Evolutionary conservation across 2,329 filamentous ascomycete genomes (phyloP), one percentile per base, ranked within the genome.

Genomic region (Dactylonectria estremocensis): DNA sequence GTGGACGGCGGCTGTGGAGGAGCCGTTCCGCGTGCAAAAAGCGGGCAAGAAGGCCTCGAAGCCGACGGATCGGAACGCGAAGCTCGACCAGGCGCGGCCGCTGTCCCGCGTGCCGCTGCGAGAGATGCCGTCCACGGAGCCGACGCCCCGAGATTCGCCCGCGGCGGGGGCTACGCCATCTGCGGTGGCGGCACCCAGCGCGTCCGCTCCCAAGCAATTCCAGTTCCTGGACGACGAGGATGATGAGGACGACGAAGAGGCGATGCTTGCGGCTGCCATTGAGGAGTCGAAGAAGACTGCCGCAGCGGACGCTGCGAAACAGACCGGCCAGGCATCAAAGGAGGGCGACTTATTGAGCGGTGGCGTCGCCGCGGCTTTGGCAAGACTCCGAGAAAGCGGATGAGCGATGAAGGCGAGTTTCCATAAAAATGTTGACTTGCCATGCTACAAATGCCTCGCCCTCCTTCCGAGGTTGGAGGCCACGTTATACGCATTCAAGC

Each of bases 1-100:
- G 65, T 98, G 95, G 95, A 92, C 88, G 72, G 88, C 86, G 64
- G 92, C 93, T 10, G 92, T 98, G 1, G 89, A 94, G 67, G 95
- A 97, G 80, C 94, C 94, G 0, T 98, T 98, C 75, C 85, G 94
- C 65, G 90, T 92, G 5, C 90, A 91, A 74, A 92, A 92, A 75
- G 89, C 93, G 2, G 89, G 87, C n/a, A 93, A 84, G 77, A 73
- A 80, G 40, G 72, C 70, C 24, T 65, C 75, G 50, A 77, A 76
- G 53, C 69, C 73, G 16, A 74, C 74, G 2, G 72, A 76, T 50
- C 74, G 74, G 59, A 64, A 69, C 16, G 69, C 76, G 8, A 77
- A 72, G 55, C 68, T 82, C 61, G 80, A 84, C 4, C 78, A 81
- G 61, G 83, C 83, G 5, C 72, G 82, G 11, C 80, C 83, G 5